Evolutionary conservation across 2,329 filamentous ascomycete species (phyloP).

Genomic region (Colletotrichum euphorbiae): DNA sequence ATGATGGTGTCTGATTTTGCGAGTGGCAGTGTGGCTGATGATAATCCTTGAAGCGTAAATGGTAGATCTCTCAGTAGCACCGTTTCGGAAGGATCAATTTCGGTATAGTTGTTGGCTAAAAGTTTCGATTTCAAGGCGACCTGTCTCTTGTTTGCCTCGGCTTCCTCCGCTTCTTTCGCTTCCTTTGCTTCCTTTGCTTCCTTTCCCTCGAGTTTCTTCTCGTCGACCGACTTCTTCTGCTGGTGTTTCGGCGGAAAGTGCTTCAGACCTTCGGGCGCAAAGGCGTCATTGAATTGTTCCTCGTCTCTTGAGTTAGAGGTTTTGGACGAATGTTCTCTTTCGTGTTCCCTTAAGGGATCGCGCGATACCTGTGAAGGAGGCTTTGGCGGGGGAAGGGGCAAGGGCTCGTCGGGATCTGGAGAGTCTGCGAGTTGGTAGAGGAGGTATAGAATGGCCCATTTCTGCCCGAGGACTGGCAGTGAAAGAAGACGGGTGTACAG

Average conservation of each 20-base stretch:
- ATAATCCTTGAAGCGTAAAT: constrained; percentile 92
- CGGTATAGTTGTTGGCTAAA: constrained; percentile 66
- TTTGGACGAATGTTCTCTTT: constrained; percentile 51
- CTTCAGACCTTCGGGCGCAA: constrained; percentile 64
- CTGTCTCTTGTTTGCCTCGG: constrained; percentile 55
- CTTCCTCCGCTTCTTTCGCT: constrained; percentile 41
- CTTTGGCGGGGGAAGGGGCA: constrained; percentile 58
- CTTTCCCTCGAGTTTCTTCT: constrained; percentile 47
- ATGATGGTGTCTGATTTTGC: constrained; percentile 75
- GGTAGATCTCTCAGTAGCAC: constrained; percentile 83
- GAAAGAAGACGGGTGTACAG: constrained; percentile 89
- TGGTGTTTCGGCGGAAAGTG: constrained; percentile 56
- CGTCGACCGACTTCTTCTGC: constrained; percentile 48
- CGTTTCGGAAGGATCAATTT: constrained; percentile 72
- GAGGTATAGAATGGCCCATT: constrained; percentile 96
- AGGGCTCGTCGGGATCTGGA: constrained; percentile 65
- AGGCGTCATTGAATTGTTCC: constrained; percentile 63
- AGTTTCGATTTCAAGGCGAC: constrained; percentile 69
- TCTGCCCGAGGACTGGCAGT: constrained; percentile 92
- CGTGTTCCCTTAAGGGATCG: constrained; percentile 52
- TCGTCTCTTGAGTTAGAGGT: constrained; percentile 57
- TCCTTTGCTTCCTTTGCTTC: constrained; percentile 44
- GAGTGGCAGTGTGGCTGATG: constrained; percentile 86
- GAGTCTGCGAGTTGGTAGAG: constrained; percentile 85
- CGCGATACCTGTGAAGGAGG: constrained; percentile 45